A percentile compares a stretch with the other conserved stretches of the same genome.
Conservation (phyloP, 352 stramenopile genomes). For the Globisporangium okanoganense region DNA sequence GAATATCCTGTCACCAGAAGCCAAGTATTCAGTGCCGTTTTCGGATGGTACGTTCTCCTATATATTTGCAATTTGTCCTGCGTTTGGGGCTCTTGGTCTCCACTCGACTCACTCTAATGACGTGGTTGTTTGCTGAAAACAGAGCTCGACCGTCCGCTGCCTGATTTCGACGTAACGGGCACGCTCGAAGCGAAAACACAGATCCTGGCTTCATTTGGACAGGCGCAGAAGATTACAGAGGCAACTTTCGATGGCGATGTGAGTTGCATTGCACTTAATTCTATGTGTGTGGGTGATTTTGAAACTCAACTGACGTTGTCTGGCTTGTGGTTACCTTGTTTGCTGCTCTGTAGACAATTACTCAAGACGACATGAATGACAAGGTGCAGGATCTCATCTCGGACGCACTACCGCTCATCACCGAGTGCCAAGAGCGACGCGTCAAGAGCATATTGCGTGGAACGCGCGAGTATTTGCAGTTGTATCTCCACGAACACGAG, state of each 20-base stretch:
- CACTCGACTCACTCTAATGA: background rate
- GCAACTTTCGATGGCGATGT: constrained; percentile 37
- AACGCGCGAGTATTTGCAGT: constrained; percentile 10
- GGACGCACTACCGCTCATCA: constrained; percentile 8
- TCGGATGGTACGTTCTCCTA: constrained; percentile 1
- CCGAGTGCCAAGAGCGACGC: constrained; percentile 11
- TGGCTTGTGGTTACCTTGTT: background rate
- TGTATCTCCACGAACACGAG: constrained; percentile 11
- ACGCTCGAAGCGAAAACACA: constrained; percentile 20
- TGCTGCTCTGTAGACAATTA: constrained; percentile 1
- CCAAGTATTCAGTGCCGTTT: constrained; percentile 11
- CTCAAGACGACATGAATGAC: constrained; percentile 11
- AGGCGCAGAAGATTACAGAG: constrained; percentile 21
- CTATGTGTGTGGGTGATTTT: background rate
- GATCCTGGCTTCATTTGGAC: constrained; percentile 29
- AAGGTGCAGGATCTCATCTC: constrained; percentile 15
- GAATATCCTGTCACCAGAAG: constrained; percentile 20
- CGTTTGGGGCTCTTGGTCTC: background rate
- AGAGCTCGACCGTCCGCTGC: constrained; percentile 36
- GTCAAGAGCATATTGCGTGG: constrained; percentile 15
- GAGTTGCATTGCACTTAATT: constrained; percentile 6
- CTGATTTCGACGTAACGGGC: constrained; percentile 32
- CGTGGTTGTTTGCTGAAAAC: background rate
- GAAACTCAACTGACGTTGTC: background rate
- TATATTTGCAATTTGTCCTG: background rate